Base-by-base conservation (phyloP, 805 yeast species). In the Kodamaea neixiangensis region DNA sequence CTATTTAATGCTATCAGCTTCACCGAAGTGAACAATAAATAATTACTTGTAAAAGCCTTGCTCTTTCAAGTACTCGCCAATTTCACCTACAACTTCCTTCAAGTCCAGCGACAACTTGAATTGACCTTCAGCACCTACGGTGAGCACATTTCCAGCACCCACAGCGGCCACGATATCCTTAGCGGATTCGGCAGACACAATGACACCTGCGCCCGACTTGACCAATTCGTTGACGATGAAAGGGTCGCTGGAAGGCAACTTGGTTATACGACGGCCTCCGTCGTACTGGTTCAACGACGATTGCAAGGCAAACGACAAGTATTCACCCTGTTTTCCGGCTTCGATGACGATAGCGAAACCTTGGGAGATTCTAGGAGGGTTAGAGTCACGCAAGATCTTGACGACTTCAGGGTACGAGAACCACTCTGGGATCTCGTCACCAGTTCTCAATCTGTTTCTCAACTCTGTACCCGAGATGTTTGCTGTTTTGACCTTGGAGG, bases 401-500 rank as follows among this genome's bases (percentile, higher is more conserved):
- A 93, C 98, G 48, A 93, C 97, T 71, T 92, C 97, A 2, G 97
- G 97, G 73, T 92, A 92, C 4, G 97, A 89, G 73, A 93, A 92
- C 98, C 98, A 92, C 66, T 83, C 94, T 56, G 98, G 98, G 60
- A 92, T 93, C 55, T 86, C 86, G 40, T 86, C 79, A 52, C 97
- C 97, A 54, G 85, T 87, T 75, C 84, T 85, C 66, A 92, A 81
- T 58, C 93, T 83, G 69, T 86, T 85, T 74, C 97, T 85, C 64
- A 93, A 81, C 73, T 92, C 97, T 29, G 98, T 92, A 63, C 98
- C 98, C 13, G 97, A 89, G 58, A 89, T 89, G 71, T 91, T 92
- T 52, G 93, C 82, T 20, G 98, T 93, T 71, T 82, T 85, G 22
- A 71, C 74, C 52, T 84, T 83, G 49, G 85, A 84, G 40, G 82